These are phyloP conservation scores for Choricystis sp. DNA, from an alignment of 139 green algal species.

Conservation along the genomic window DNA sequence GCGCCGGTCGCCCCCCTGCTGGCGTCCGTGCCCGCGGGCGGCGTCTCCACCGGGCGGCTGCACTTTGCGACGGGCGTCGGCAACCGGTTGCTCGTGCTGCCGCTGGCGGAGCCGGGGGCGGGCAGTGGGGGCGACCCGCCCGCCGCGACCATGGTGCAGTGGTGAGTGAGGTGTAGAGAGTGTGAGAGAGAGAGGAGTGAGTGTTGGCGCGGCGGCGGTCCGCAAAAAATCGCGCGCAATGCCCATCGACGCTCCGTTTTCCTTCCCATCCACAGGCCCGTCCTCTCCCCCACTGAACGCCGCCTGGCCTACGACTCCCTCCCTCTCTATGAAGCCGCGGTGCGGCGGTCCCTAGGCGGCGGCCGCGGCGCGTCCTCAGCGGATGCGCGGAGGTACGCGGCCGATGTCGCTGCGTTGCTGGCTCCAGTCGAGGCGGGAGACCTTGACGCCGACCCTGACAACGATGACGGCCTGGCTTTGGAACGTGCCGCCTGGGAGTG, in stretches of 20 bases:
- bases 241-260: too few relatives aligned
- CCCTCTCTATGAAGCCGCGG: too few relatives aligned
- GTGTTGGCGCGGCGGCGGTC: too few relatives aligned
- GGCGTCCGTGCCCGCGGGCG: background rate
- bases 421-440: background rate
- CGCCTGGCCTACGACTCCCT: background rate
- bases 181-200: too few relatives aligned
- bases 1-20: background rate
- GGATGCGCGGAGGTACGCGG: background rate
- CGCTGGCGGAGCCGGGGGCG: background rate
- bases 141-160: background rate
- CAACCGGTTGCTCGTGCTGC: background rate
- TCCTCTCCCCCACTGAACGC: background rate
- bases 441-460: too few relatives aligned
- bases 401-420: background rate
- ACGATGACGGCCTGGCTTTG: too few relatives aligned
- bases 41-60: background rate
- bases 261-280: background rate
- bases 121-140: background rate
- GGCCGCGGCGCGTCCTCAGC: background rate
- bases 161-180: background rate
- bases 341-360: background rate
- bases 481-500: background rate
- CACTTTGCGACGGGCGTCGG: background rate
- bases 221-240: too few relatives aligned